A percentile compares a stretch with the other conserved stretches of the same genome.
Evolutionary conservation across 2,329 filamentous ascomycete species (phyloP).

Genomic region (Aspergillus alliaceus): DNA sequence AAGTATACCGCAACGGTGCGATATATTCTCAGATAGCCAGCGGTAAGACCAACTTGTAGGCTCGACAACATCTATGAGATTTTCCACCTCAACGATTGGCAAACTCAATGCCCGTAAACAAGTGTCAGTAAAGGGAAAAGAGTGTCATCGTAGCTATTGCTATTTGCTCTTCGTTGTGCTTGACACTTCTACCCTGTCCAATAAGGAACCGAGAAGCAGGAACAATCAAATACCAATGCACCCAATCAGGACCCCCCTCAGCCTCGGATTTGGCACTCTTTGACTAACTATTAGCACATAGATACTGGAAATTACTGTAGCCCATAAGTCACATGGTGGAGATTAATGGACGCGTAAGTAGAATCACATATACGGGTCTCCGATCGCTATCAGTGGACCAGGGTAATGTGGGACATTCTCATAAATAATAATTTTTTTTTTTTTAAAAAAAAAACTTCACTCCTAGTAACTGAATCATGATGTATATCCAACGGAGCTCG

Average conservation of each 20-base stretch:
- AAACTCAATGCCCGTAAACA: not conserved
- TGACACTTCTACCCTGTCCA: too few relatives aligned
- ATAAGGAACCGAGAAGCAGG: not conserved
- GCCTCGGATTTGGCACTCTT: not conserved
- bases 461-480: not conserved
- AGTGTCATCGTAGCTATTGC: not conserved
- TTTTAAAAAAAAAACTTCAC: not conserved
- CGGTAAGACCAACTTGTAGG: not conserved
- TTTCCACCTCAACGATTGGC: not conserved
- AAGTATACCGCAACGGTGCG: too few relatives aligned
- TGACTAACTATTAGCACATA: not conserved
- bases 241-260: not conserved
- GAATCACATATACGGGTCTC: too few relatives aligned
- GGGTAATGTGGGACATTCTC: too few relatives aligned
- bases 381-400: too few relatives aligned
- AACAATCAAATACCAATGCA: not conserved
- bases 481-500: not conserved
- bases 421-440: too few relatives aligned
- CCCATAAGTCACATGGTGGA: not conserved
- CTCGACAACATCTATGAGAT: not conserved
- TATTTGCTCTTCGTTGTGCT: not conserved
- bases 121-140: not conserved
- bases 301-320: not conserved
- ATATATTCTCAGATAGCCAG: not conserved
- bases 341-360: too few relatives aligned